Evolutionary conservation across 495 filamentous ascomycete genomes (phyloP).

Genomic region (Penicillium robsamsonii): DNA sequence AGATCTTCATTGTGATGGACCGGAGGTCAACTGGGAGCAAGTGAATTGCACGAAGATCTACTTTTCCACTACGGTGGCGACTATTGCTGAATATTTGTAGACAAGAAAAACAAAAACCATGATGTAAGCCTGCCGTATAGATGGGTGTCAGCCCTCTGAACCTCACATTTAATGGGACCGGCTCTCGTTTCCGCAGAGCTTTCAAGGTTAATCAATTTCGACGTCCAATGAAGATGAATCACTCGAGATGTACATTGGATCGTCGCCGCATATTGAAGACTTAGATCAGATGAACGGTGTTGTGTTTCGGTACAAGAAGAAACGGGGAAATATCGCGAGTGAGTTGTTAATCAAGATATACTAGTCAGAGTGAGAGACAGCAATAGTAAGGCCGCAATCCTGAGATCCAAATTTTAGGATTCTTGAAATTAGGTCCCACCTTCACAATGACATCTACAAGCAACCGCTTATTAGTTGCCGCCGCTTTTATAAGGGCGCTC

Average conservation of each 20-base stretch:
- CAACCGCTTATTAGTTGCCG: neutral
- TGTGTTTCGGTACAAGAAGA: too few species aligned
- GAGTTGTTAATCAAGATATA: too few species aligned
- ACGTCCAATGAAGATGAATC: neutral
- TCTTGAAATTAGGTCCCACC: neutral
- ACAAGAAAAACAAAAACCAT: neutral
- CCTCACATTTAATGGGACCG: neutral
- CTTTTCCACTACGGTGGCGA: neutral
- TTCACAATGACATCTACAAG: neutral
- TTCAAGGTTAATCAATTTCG: neutral
- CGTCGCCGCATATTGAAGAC: too few species aligned
- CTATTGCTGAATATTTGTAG: neutral
- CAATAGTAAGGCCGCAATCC: neutral
- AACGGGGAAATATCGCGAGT: too few species aligned
- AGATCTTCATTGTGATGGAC: slow-evolving; percentile 1
- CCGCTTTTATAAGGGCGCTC: slow-evolving; percentile 31
- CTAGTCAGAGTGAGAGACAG: too few species aligned
- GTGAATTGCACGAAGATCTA: neutral
- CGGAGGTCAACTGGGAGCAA: neutral
- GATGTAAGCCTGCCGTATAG: slow-evolving; percentile 6
- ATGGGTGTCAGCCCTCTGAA: neutral
- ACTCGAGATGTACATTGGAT: neutral
- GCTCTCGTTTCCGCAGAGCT: neutral
- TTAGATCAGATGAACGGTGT: too few species aligned
- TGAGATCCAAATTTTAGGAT: neutral